phyloP scores from a whole-genome alignment of 1,284 basidiomycete species.

The Apiotrichum mycotoxinovorans region DNA sequence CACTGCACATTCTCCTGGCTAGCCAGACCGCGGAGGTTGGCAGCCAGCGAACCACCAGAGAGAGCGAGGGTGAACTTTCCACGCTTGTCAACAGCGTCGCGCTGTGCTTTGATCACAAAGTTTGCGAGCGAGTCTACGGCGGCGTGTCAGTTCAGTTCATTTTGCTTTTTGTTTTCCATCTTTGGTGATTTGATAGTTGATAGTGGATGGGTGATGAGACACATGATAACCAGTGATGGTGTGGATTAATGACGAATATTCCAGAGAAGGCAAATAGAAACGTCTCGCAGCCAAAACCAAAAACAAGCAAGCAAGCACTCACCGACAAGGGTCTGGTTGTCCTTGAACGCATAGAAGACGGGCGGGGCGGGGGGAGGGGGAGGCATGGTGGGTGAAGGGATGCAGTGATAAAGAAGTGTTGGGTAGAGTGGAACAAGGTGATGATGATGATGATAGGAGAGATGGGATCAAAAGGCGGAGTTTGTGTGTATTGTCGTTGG shows the following conservation, averaged over 20 bases:
- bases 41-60: conserved; percentile 89
- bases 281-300: too few relatives aligned
- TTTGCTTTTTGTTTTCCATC: too few relatives aligned
- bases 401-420: conserved; percentile 5
- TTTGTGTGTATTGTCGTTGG: too few relatives aligned
- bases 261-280: too few relatives aligned
- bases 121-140: conserved; percentile 62
- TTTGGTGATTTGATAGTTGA: too few relatives aligned
- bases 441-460: not conserved
- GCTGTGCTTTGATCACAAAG: conserved; percentile 88
- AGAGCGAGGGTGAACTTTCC: conserved; percentile 90
- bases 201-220: too few relatives aligned
- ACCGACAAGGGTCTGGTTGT: conserved; percentile 58
- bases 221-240: too few relatives aligned
- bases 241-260: too few relatives aligned
- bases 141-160: not conserved
- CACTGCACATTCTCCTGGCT: conserved; percentile 74
- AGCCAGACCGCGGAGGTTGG: conserved; percentile 74
- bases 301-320: too few relatives aligned
- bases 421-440: not conserved
- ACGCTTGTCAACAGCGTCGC: conserved; percentile 85
- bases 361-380: conserved; percentile 57
- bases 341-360: conserved; percentile 71
- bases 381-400: too few relatives aligned
- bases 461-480: too few relatives aligned